Evolutionary conservation across 2,329 filamentous ascomycete species (phyloP).

Genomic region (Macrophomina phaseolina): DNA sequence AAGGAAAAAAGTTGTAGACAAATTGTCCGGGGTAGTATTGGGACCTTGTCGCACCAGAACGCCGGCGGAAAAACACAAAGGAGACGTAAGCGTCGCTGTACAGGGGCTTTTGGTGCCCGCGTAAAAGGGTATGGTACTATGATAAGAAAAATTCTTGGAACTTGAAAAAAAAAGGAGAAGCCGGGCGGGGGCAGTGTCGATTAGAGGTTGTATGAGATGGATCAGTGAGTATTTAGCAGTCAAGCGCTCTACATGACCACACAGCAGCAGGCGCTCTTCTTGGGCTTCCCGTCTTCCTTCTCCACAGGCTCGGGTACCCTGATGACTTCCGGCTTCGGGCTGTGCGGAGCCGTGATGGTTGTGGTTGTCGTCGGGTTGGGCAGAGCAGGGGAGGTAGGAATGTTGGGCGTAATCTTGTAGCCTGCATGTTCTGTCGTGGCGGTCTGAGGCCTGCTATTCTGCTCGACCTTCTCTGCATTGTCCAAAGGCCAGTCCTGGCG

Average conservation of each 20-base stretch:
- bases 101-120: conserved; percentile 17
- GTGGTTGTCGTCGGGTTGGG: conserved; percentile 18
- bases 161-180: conserved; percentile 10
- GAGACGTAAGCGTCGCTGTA: conserved; percentile 28
- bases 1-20: conserved; percentile 14
- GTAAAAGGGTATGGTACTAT: conserved; percentile 27
- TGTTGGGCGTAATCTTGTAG: conserved; percentile 55
- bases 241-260: conserved; percentile 68
- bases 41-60: conserved; percentile 22
- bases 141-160: conserved; percentile 14
- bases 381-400: conserved; percentile 34
- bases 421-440: conserved; percentile 45
- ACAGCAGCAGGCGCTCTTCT: conserved; percentile 72
- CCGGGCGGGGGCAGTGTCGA: conserved; percentile 1
- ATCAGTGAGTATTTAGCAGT: background rate
- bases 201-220: conserved; percentile 10
- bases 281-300: conserved; percentile 53
- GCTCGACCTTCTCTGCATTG: conserved; percentile 6
- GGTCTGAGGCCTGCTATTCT: conserved; percentile 33
- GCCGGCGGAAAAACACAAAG: conserved; percentile 24
- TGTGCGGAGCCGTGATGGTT: conserved; percentile 14
- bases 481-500: conserved; percentile 2
- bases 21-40: conserved; percentile 16
- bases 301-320: conserved; percentile 62
- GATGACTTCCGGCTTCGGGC: conserved; percentile 49